Conservation (phyloP, 2,329 filamentous ascomycete species). For the Fusarium incarnatum region DNA sequence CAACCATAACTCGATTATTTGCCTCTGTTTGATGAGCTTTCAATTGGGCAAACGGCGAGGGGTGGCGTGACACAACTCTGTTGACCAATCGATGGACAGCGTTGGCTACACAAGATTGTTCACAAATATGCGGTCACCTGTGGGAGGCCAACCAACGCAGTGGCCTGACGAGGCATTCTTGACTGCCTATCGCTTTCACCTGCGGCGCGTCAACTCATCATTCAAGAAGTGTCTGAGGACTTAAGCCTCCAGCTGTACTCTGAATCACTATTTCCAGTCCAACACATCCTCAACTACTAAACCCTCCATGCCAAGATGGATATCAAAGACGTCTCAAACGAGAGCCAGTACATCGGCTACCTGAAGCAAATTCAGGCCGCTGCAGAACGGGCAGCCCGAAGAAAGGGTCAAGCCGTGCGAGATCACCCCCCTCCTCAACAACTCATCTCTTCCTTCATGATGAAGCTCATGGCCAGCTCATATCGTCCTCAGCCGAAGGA, state of each 20-base stretch:
- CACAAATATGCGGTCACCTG: not conserved
- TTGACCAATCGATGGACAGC: not conserved
- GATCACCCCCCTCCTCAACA: not conserved
- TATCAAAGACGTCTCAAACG: conserved; percentile 5
- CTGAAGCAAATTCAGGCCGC: not conserved
- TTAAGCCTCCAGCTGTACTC: not conserved
- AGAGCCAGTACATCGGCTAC: not conserved
- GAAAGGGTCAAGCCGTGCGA: not conserved
- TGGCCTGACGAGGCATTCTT: conserved; percentile 1
- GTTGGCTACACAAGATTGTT: not conserved
- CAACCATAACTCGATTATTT: not conserved
- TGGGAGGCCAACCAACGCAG: not conserved
- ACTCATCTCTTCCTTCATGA: not conserved
- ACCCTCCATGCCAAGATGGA: not conserved
- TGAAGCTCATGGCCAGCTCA: not conserved
- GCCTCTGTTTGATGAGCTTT: not conserved
- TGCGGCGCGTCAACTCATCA: not conserved
- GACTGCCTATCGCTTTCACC: not conserved
- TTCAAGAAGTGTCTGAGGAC: not conserved
- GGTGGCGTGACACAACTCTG: not conserved
- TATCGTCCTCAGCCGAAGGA: accelerated
- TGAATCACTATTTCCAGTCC: not conserved
- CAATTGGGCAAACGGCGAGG: not conserved
- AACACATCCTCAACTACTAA: not conserved
- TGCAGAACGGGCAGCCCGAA: not conserved